These are phyloP conservation scores for Mycena polygramma DNA, from an alignment of 768 basidiomycete species.

Conservation along the genomic window DNA sequence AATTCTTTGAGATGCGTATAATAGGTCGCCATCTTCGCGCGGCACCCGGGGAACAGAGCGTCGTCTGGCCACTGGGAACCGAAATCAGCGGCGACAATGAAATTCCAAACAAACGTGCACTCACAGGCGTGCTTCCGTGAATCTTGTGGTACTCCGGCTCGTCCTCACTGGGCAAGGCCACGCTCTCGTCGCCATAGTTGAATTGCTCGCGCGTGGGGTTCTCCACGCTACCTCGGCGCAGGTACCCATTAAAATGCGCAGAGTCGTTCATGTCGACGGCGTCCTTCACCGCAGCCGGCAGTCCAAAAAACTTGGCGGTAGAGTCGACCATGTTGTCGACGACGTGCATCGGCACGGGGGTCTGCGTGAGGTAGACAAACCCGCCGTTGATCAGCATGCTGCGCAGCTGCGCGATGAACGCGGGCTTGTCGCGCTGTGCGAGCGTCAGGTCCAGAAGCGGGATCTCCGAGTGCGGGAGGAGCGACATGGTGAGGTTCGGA, in stretches of 20 bases:
- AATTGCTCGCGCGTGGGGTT: constrained; percentile 37
- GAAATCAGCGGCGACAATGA: background rate
- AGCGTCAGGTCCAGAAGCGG: constrained; percentile 30
- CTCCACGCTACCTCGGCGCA: constrained; percentile 37
- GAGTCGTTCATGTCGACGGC: constrained; percentile 61
- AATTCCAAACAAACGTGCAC: background rate
- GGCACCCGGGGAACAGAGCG: constrained; percentile 29
- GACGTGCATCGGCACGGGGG: constrained; percentile 54
- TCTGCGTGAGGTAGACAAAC: constrained; percentile 66
- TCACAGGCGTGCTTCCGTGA: constrained; percentile 31
- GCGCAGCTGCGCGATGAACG: constrained; percentile 62
- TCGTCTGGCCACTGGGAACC: constrained; percentile 33
- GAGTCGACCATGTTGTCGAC: constrained; percentile 57
- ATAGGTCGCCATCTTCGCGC: constrained; percentile 29
- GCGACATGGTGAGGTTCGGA: constrained; percentile 26
- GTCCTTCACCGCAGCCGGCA: constrained; percentile 61
- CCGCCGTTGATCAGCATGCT: constrained; percentile 67
- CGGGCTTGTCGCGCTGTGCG: constrained; percentile 25
- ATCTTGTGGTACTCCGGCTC: constrained; percentile 31
- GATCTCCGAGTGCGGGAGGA: constrained; percentile 7
- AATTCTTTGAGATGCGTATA: constrained; percentile 28
- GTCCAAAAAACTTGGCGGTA: constrained; percentile 62
- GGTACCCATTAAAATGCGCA: constrained; percentile 69
- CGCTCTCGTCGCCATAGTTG: constrained; percentile 34
- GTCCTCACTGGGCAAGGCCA: constrained; percentile 6